phyloP scores from a whole-genome alignment of 768 basidiomycete genomes.

The Panaeolus cyanescens region DNA sequence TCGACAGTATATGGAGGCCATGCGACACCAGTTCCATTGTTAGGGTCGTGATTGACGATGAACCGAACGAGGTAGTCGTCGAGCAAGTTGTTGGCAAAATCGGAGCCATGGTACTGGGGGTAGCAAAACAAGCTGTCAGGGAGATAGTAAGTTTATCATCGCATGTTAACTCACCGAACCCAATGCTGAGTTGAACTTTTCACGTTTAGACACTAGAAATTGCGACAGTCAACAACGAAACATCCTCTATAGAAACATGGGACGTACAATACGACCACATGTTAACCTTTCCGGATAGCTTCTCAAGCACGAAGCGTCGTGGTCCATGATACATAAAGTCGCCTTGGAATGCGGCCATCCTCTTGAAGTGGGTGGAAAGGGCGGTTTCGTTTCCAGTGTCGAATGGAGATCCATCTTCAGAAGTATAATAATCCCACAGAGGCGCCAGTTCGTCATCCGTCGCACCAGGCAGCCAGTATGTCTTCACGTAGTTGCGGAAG shows the following conservation, averaged over 20 bases:
- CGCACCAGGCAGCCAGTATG: constrained; percentile 20
- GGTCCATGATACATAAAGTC: constrained; percentile 55
- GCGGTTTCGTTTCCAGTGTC: constrained; percentile 43
- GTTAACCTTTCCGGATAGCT: constrained; percentile 37
- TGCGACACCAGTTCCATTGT: constrained; percentile 16
- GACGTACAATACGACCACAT: constrained; percentile 46
- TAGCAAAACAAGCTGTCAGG: neutral
- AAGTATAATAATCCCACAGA: constrained; percentile 34
- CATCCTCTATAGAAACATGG: constrained; percentile 2
- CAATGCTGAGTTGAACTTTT: constrained; percentile 38
- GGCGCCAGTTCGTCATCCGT: constrained; percentile 17
- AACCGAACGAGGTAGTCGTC: constrained; percentile 49
- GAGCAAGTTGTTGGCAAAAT: constrained; percentile 37
- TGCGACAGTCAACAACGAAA: neutral
- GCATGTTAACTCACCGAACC: constrained; percentile 40
- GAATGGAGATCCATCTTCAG: constrained; percentile 50
- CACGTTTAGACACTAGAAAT: constrained; percentile 40
- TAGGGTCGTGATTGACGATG: constrained; percentile 44
- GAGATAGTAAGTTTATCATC: neutral
- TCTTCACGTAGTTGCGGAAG: constrained; percentile 20
- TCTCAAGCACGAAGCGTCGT: constrained; percentile 47
- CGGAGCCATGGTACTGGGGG: constrained; percentile 43
- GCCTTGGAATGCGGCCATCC: constrained; percentile 50
- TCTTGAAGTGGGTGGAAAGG: constrained; percentile 49
- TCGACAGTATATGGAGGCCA: neutral